Conservation (phyloP, 495 filamentous ascomycete species). For the Daldinia grandis region DNA sequence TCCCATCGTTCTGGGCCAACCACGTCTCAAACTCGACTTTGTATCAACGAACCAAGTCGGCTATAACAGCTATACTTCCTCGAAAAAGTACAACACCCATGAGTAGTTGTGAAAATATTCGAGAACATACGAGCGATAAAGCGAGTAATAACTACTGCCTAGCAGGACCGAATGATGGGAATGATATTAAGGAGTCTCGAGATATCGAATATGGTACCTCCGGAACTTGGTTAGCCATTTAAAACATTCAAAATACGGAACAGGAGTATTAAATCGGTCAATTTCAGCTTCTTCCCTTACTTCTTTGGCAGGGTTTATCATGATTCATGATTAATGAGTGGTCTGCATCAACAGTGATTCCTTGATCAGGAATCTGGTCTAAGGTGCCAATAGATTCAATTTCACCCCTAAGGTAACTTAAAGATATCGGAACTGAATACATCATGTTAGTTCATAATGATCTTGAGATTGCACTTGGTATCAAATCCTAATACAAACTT, state of each 20-base stretch:
- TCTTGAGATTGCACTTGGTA: not conserved
- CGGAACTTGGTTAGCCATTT: not conserved
- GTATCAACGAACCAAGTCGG: not conserved
- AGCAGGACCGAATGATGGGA: not conserved
- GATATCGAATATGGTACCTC: not conserved
- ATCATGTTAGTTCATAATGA: not conserved
- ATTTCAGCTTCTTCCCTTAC: not conserved
- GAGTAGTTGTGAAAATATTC: not conserved
- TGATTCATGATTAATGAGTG: not conserved
- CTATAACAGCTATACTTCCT: not conserved
- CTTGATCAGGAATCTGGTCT: not conserved
- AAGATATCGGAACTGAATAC: not conserved
- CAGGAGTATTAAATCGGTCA: too few species aligned
- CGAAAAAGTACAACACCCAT: not conserved
- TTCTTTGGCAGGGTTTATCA: not conserved
- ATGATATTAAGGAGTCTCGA: not conserved
- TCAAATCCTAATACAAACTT: not conserved
- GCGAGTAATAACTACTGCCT: conserved; percentile 11
- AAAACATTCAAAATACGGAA: too few species aligned
- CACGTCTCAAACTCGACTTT: not conserved
- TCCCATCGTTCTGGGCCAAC: not conserved
- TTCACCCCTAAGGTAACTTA: too few species aligned
- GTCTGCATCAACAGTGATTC: not conserved
- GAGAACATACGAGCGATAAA: not conserved
- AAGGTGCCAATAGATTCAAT: too few species aligned